Evolutionary conservation across 129 eudicot species (phyloP), one percentile per base, ranked within the genome.

Genomic region (Ambrosia trifida): DNA sequence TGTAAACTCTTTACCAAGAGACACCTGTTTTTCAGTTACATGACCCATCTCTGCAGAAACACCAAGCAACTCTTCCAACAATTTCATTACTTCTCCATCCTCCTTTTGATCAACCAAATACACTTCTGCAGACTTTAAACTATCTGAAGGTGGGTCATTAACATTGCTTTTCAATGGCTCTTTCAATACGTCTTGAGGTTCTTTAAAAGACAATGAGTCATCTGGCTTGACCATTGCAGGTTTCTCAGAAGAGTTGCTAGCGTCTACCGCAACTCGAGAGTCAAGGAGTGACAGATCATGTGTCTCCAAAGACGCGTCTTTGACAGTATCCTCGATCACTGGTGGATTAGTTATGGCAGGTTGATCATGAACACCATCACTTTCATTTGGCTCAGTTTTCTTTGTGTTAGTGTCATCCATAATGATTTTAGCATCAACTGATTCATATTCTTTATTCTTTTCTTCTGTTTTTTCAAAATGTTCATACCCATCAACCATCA

Each of bases 61-160:
- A 31, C 19, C 14, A 59, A 31, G 1, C 65, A 59, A 59, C 65
- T 59, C 10, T 31, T 59, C 65, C 65, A 31, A 31, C 65, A 59
- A 4, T 12, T 30, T 30, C 64, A 58, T 31, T 30, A 28, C 41
- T 30, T 12, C 3, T 4, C 40, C 64, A 30, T 1, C 35, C 11
- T 2, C 14, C 1, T 7, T 3, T 20, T 54, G 72, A 30, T 47
- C 7, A 7, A 43, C 14, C 36, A 2, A 0, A 36, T 5, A 36
- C 0, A 7, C 5, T 7, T 36, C 3, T 36, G 6, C 41, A 3
- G 41, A 36, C 41, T 2, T 36, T 36, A 36, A 36, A 36, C 41
- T 7, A 36, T 36, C 41, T 50, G 17, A 30, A 7, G 31, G 16
- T 20, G 56, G 43, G 0, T 24, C 76, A 13, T 40, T 3, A 6